Conservation (phyloP, 2,329 filamentous ascomycete genomes). For the Penicillium sclerotiorum region DNA sequence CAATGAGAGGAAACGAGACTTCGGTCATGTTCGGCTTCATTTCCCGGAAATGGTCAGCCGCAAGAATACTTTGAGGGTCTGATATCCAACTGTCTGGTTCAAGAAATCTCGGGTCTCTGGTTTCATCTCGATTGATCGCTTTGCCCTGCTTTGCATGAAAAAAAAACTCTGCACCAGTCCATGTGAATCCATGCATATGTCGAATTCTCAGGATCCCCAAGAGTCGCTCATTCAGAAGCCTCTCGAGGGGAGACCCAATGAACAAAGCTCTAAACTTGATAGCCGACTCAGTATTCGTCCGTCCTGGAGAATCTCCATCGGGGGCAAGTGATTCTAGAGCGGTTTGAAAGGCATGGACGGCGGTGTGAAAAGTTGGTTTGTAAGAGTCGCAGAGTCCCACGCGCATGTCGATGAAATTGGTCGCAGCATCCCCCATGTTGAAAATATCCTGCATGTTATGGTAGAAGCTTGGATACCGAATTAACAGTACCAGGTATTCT, state of each 20-base stretch:
- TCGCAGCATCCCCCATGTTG: constrained; percentile 39
- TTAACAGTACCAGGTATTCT: constrained; percentile 74
- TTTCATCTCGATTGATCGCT: constrained; percentile 12
- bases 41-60: constrained; percentile 53
- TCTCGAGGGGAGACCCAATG: constrained; percentile 71
- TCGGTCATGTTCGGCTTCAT: constrained; percentile 22
- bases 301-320: not conserved
- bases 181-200: constrained; percentile 55
- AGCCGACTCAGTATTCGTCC: not conserved
- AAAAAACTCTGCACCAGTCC: constrained; percentile 68
- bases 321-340: not conserved
- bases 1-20: constrained; percentile 59
- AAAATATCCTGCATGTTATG: constrained; percentile 59
- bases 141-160: constrained; percentile 53
- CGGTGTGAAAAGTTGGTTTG: constrained; percentile 66
- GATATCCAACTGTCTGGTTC: constrained; percentile 27
- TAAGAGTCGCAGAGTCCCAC: constrained; percentile 72
- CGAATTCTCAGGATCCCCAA: constrained; percentile 64
- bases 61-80: constrained; percentile 47
- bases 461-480: constrained; percentile 68
- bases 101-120: constrained; percentile 18
- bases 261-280: constrained; percentile 55
- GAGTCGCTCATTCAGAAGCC: constrained; percentile 68
- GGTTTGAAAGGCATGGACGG: constrained; percentile 53
- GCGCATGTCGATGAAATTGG: constrained; percentile 58